Conservation (phyloP, 352 stramenopile species). For the Phytopythium chamaehyphon region DNA sequence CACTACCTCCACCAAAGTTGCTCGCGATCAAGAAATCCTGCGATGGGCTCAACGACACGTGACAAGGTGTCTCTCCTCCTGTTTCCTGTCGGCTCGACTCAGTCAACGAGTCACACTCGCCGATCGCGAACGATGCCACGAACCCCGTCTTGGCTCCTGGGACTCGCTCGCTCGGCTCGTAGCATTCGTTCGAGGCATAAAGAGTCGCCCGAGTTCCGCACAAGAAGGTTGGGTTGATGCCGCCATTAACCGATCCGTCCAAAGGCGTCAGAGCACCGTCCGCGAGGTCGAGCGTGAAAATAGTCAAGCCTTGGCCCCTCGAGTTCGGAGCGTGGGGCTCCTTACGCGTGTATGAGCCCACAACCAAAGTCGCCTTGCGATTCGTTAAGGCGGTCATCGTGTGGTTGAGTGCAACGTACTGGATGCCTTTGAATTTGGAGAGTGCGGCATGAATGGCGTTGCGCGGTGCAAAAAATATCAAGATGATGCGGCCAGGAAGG, state of each 20-base stretch:
- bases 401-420: no score
- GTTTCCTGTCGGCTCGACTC: constrained; percentile 50
- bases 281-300: constrained; percentile 49
- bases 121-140: constrained; percentile 50
- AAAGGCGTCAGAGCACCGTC: constrained; percentile 46
- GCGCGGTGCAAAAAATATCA: no score
- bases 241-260: constrained; percentile 27
- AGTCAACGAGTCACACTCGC: constrained; percentile 30
- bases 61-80: constrained; percentile 50
- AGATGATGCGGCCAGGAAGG: no score
- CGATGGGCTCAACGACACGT: constrained; percentile 45
- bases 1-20: constrained; percentile 72
- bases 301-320: constrained; percentile 68
- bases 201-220: constrained; percentile 31
- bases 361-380: constrained; percentile 37
- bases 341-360: constrained; percentile 82
- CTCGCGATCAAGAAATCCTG: constrained; percentile 54
- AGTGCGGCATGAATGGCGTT: no score
- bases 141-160: constrained; percentile 38
- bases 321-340: constrained; percentile 65
- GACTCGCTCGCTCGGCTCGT: constrained; percentile 27
- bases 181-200: constrained; percentile 72
- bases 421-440: no score
- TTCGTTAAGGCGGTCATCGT: no score
- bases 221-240: constrained; percentile 73